Evolutionary conservation across 306 rosid species (phyloP), one percentile per base, ranked within the genome.

Genomic region (Glycyrrhiza uralensis): DNA sequence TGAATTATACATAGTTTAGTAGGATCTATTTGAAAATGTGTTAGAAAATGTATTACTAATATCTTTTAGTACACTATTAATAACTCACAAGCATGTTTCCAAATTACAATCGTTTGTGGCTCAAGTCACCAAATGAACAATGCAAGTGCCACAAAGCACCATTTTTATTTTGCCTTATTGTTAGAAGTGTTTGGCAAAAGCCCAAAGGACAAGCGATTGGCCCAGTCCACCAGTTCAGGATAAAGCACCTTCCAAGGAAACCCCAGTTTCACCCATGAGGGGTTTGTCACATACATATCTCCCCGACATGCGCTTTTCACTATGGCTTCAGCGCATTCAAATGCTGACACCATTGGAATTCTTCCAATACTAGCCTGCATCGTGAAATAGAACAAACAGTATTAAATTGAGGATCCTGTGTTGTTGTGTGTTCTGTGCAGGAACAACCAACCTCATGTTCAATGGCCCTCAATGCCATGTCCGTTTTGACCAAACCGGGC

Each of bases 301-400:
- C 86, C 86, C 7, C 75, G 61, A n/a, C 80, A 61, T 22, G 67
- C 74, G 2, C 86, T 32, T 20, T 68, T 42, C 58, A 82, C 80
- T n/a, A 74, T 65, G 38, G 44, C 77, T 55, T 46, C 22, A 0
- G 75, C 86, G 68, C 83, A 78, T 19, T 82, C 80, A 29, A 0
- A 1, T 33, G 76, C 79, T 57, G 78, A 30, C 6, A 10, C 68
- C 76, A 75, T 0, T 57, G 79, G 86, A 56, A 79, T 2, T 72
- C 14, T 59, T 75, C 74, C 0, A 78, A 83, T 1, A 77, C 74
- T 2, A 74, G 52, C 7, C 81, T 81, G 60, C 2, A 60, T 35
- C 8, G 10, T 17, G 23, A 6, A 0, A 7, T 0, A 7, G 29
- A 45, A 29, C 41, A 57, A 10, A 58, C 13, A 1, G 1, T 57